Base-by-base conservation (phyloP, 108 stramenopile species). In the Nitzschia putrida region DNA sequence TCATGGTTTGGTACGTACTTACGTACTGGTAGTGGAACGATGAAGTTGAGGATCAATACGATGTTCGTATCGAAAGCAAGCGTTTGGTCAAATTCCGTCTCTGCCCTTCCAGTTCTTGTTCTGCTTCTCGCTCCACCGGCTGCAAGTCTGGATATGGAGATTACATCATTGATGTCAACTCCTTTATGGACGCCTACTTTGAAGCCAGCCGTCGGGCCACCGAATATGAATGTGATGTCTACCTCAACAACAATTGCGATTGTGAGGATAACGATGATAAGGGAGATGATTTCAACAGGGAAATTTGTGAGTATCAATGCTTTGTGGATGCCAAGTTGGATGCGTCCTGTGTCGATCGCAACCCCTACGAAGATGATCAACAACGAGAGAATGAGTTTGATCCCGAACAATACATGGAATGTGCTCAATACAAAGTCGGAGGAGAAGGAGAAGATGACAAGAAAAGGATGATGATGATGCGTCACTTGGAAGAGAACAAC, bases 151-250 rank as follows among this genome's bases (percentile, higher is more conserved):
- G 72, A 55, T 93, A 89, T 69, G 89, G 89, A 23, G 92, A 93
- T 71, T 93, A 93, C 81, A 77, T 93, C 61, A 76, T 93, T 44
- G 86, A 84, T 77, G 85, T 93, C 85, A 73, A 83, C 58, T 81
- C 79, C 45, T 93, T 84, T 71, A 77, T 93, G 18, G 54, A 84
- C 21, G 76, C 88, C 58, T 92, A 88, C 53, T 72, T 78, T 45
- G 74, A 80, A 26, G 69, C 76, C 21, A 68, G 74, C 0, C 66
- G 74, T 42, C 64, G 77, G 29, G 73, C 82, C 51, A 73, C 74
- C 51, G 80, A 85, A 34, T 79, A 86, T 64, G 71, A 69, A 26
- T 90, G 89, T 64, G 69, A 82, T 16, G 63, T 76, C 59, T 53
- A 54, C 45, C 78, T 74, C 34, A 57, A 80, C 49, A 54, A 71